These are phyloP conservation scores for Thielaviopsis euricoi DNA, from an alignment of 2,329 filamentous ascomycete species.

Conservation along the genomic window DNA sequence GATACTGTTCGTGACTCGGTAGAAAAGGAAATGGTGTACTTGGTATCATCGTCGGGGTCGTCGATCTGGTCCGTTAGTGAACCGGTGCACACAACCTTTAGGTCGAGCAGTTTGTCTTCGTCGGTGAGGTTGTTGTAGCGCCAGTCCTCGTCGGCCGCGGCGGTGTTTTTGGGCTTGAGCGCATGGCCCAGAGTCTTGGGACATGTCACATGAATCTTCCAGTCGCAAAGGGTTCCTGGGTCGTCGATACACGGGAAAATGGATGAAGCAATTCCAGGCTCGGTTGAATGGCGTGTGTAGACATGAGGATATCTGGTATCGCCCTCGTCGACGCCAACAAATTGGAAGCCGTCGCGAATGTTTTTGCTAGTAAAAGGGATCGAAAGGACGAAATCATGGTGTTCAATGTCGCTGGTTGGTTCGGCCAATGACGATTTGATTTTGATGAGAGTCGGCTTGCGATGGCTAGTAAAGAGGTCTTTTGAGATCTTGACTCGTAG, in stretches of 20 bases:
- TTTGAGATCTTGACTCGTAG: conserved; percentile 22
- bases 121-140: conserved; percentile 31
- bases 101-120: conserved; percentile 75
- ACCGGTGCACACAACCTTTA: conserved; percentile 82
- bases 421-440: conserved; percentile 30
- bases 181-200: conserved; percentile 76
- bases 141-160: conserved; percentile 20
- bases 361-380: conserved; percentile 65
- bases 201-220: conserved; percentile 77
- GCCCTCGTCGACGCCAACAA: conserved; percentile 66
- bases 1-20: conserved; percentile 53
- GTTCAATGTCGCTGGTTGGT: conserved; percentile 17
- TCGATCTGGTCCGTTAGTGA: conserved; percentile 70
- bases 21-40: conserved; percentile 78
- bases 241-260: conserved; percentile 93
- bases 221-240: conserved; percentile 61
- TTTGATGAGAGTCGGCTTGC: conserved; percentile 27
- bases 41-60: conserved; percentile 59
- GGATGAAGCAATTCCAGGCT: conserved; percentile 64
- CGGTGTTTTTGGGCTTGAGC: conserved; percentile 22
- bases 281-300: conserved; percentile 69
- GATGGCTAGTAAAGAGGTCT: conserved; percentile 12
- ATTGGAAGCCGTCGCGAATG: conserved; percentile 77
- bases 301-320: conserved; percentile 79
- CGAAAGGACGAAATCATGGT: conserved; percentile 28